Evolutionary conservation across 306 rosid genomes (phyloP), one percentile per base, ranked within the genome.

Genomic region (Vigna nakashimae): DNA sequence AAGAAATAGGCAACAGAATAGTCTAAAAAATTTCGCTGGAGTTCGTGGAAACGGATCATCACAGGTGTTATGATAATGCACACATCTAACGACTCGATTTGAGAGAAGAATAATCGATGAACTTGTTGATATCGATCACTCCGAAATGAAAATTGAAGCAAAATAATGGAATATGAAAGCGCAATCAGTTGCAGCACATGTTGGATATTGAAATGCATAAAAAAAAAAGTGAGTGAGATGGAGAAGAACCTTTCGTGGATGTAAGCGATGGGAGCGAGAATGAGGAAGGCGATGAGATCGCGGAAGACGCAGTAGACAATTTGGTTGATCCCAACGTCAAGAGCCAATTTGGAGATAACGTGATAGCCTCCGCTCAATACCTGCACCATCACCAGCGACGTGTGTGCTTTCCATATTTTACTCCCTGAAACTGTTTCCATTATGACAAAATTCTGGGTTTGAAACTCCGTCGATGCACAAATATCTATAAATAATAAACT

Each of bases 341-440:
- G 97, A 65, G 96, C 96, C 3, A 92, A 90, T 79, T 94, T 94
- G 62, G 98, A 89, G 57, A 94, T 87, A 9, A 92, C 97, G 42
- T 94, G 98, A 34, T 89, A 94, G 1, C 97, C 98, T 72, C 97
- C 98, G 70, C 79, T 81, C 87, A 86, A 83, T 4, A 94, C 71
- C 86, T 92, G 97, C 26, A 94, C 94, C 68, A 90, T 4, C 15
- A 86, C 96, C 96, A 92, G 84, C 34, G 91, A 88, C 36, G 81
- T 56, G 51, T 94, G 97, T 0, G 96, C 97, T 77, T 77, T 92
- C 87, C 79, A 74, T 46, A 83, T 71, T 28, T 94, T 46, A 15
- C 83, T 85, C 7, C 73, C 50, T 11, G 13, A 60, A 73, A 64
- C 80, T 6, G 63, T 80, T 48, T 80, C 91, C 82, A 77, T 77